phyloP scores from a whole-genome alignment of 805 yeast genomes.

The Lipomyces yamadae region DNA sequence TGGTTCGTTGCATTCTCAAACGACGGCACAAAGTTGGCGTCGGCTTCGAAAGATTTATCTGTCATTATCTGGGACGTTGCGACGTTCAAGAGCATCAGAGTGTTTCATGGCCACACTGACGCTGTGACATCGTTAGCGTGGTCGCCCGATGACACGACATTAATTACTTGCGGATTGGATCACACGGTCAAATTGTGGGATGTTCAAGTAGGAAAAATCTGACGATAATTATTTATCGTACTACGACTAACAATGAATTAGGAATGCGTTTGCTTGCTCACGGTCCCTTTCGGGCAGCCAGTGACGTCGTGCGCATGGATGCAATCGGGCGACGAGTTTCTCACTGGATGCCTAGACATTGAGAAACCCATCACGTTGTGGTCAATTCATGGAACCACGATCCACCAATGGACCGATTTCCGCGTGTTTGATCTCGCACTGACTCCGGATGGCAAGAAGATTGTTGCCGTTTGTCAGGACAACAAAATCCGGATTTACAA shows the following conservation, averaged over 20 bases:
- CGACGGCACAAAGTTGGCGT: conserved; percentile 74
- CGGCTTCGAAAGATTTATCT: conserved; percentile 71
- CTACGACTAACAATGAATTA: not conserved
- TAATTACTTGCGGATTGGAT: conserved; percentile 77
- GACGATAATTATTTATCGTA: too few species aligned
- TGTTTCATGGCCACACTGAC: conserved; percentile 42
- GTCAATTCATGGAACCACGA: conserved; percentile 45
- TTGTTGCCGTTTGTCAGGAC: conserved; percentile 70
- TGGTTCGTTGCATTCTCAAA: conserved; percentile 85
- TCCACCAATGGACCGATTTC: conserved; percentile 45
- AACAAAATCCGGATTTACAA: conserved; percentile 65
- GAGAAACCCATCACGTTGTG: conserved; percentile 65
- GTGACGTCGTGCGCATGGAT: conserved; percentile 70
- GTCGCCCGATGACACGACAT: conserved; percentile 69
- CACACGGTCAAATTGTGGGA: conserved; percentile 73
- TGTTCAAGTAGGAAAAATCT: conserved; percentile 49
- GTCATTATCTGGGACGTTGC: conserved; percentile 69
- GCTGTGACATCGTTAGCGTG: conserved; percentile 64
- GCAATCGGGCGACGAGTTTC: conserved; percentile 59
- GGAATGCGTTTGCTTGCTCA: conserved; percentile 21
- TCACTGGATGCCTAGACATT: conserved; percentile 72
- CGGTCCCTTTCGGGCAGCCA: conserved; percentile 40
- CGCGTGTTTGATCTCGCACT: conserved; percentile 73
- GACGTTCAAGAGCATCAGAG: conserved; percentile 42
- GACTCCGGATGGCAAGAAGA: conserved; percentile 62